These are phyloP conservation scores for Ilyonectria mors-panacis DNA, from an alignment of 2,329 filamentous ascomycete genomes.

Conservation along the genomic window DNA sequence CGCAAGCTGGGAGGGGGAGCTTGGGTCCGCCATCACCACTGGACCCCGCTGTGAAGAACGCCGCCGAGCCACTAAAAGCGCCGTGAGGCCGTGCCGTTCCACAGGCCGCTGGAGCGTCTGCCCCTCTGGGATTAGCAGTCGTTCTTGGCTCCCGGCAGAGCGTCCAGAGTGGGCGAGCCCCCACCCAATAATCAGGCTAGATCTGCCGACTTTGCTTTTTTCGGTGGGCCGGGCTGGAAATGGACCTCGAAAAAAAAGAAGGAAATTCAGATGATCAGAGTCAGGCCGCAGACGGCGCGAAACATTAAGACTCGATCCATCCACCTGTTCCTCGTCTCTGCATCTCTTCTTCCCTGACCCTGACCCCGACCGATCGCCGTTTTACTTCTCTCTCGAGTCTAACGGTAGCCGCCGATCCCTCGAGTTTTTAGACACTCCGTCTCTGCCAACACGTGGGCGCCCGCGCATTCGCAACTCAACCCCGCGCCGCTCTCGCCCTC, in stretches of 20 bases:
- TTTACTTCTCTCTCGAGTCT: conserved; percentile 33
- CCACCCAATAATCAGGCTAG: conserved; percentile 1
- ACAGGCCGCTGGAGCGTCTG: not conserved
- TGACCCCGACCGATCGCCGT: conserved; percentile 31
- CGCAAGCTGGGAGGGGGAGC: not conserved
- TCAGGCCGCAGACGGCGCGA: conserved; percentile 7
- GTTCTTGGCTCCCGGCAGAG: conserved; percentile 39
- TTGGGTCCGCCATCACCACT: conserved; percentile 1
- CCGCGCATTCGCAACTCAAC: conserved; percentile 7
- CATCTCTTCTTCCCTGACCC: conserved; percentile 13
- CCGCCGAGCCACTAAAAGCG: conserved; percentile 5
- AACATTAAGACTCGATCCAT: conserved; percentile 31
- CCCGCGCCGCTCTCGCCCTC: conserved; percentile 14
- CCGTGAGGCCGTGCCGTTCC: not conserved
- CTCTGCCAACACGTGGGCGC: conserved; percentile 2
- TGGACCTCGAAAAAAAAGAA: conserved; percentile 35
- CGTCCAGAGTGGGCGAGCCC: conserved; percentile 31
- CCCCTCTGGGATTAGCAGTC: conserved; percentile 22
- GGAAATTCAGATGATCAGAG: conserved; percentile 38
- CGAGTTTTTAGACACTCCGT: conserved; percentile 26
- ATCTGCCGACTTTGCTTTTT: conserved; percentile 37
- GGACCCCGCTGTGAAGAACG: conserved; percentile 9
- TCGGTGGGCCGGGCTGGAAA: conserved; percentile 21
- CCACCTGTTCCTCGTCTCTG: conserved; percentile 9
- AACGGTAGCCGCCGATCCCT: conserved; percentile 31